Evolutionary conservation across 192 early-diverging fungal species (phyloP).

Genomic region (Entophlyctis luteolus): DNA sequence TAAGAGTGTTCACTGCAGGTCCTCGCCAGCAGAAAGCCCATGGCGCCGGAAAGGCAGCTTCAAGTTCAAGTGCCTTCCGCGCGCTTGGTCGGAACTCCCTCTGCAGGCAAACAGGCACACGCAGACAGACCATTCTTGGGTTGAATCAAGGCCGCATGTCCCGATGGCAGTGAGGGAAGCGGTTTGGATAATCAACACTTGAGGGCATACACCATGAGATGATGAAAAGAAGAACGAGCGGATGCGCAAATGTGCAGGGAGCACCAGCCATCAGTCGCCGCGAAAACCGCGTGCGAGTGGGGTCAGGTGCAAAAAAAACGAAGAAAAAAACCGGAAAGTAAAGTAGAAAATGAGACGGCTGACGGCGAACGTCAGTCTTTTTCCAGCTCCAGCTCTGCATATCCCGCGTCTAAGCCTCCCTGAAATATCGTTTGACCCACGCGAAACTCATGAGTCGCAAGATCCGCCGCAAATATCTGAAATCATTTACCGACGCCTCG

Average conservation of each 20-base stretch:
- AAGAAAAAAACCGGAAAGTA: background rate
- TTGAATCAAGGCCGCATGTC: no score
- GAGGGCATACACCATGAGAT: no score
- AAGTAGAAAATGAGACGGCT: background rate
- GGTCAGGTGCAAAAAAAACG: background rate
- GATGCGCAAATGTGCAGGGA: background rate
- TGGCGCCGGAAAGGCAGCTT: no score
- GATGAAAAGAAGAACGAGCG: background rate
- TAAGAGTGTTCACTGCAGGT: no score
- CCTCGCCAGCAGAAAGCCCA: no score
- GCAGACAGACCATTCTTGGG: no score
- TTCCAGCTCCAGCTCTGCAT: background rate
- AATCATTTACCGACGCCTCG: slow-evolving; percentile 9
- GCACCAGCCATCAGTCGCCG: background rate
- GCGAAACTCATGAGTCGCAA: slow-evolving; percentile 11
- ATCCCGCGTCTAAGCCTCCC: background rate
- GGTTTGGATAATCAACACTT: no score
- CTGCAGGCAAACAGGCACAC: no score
- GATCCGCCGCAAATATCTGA: background rate
- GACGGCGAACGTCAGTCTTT: background rate
- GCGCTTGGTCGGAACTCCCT: no score
- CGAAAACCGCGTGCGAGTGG: background rate
- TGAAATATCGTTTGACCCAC: slow-evolving; percentile 7
- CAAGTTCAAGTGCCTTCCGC: no score
- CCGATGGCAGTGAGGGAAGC: no score